Percentiles rank a stretch among this genome's conserved stretches.
Evolutionary conservation across 441 rosid species (phyloP).

Genomic region (Manihot esculenta): DNA sequence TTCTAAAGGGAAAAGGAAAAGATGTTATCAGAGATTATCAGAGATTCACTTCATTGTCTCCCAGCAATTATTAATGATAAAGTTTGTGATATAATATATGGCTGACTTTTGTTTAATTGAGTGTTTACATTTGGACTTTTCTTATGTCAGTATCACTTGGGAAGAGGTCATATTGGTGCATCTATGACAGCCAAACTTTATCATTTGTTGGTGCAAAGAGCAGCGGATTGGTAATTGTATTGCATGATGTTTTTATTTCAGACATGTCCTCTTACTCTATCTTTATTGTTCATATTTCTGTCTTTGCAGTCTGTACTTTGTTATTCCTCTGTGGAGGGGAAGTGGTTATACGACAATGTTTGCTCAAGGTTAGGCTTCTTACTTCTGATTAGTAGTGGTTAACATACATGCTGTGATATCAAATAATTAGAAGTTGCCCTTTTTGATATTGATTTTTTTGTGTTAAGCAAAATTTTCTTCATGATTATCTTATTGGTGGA

Average conservation of each 20-base stretch:
- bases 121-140: neutral
- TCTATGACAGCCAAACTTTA: slow-evolving; percentile 75
- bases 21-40: neutral
- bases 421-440: slow-evolving; percentile 5
- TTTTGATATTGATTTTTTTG: slow-evolving; percentile 3
- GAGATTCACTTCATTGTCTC: neutral
- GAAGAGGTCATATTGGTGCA: slow-evolving; percentile 86
- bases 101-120: neutral
- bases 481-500: slow-evolving; percentile 9
- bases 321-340: slow-evolving; percentile 84
- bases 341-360: slow-evolving; percentile 87
- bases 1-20: neutral
- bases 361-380: slow-evolving; percentile 64
- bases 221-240: slow-evolving; percentile 64
- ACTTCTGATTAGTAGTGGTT: neutral
- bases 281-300: neutral
- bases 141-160: slow-evolving; percentile 71
- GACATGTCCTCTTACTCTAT: slow-evolving; percentile 4
- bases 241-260: slow-evolving; percentile 14
- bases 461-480: neutral
- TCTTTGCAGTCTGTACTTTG: slow-evolving; percentile 73
- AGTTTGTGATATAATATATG: neutral
- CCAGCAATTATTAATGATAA: neutral
- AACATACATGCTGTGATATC: neutral
- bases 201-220: slow-evolving; percentile 72